Percentiles rank a stretch among this genome's conserved stretches.
phyloP scores from a whole-genome alignment of 2,329 filamentous ascomycete genomes.

The Metarhizium guizhouense region DNA sequence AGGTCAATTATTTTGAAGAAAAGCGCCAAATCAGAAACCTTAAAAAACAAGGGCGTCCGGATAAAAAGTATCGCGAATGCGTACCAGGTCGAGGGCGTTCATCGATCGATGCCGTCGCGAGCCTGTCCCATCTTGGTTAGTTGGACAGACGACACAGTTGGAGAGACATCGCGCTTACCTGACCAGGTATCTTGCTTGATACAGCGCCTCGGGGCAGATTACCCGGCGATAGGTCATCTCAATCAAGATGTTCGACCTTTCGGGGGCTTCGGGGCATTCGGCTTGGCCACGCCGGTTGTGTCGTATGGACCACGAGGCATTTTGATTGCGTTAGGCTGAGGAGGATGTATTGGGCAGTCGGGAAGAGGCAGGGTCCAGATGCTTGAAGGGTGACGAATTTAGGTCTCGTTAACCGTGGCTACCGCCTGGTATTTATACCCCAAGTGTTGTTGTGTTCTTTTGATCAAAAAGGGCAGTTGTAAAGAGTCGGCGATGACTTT shows the following conservation, averaged over 20 bases:
- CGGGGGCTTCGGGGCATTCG: conserved; percentile 25
- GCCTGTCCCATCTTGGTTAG: not conserved
- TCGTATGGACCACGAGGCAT: conserved; percentile 30
- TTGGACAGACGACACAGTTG: not conserved
- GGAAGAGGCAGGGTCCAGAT: not conserved
- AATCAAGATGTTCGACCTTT: conserved; percentile 12
- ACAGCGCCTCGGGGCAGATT: not conserved
- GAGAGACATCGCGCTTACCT: not conserved
- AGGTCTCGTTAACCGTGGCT: not conserved
- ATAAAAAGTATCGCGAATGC: not conserved
- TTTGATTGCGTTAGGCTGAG: not conserved
- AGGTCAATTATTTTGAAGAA: conserved; percentile 1
- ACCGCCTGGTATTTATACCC: not conserved
- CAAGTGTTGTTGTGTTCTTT: not conserved
- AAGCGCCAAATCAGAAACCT: no score
- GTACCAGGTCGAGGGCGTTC: not conserved
- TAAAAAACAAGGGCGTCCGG: not conserved
- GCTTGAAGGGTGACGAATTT: not conserved
- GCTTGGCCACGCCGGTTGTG: conserved; percentile 27
- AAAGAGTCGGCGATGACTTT: not conserved
- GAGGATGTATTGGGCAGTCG: not conserved
- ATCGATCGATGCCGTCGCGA: conserved; percentile 11
- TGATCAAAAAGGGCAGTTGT: not conserved
- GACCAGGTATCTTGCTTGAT: not conserved
- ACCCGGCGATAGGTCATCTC: not conserved